Percentiles rank a stretch among this genome's conserved stretches.
Evolutionary conservation across 768 basidiomycete genomes (phyloP).

Genomic region (Tulasnella sp.): DNA sequence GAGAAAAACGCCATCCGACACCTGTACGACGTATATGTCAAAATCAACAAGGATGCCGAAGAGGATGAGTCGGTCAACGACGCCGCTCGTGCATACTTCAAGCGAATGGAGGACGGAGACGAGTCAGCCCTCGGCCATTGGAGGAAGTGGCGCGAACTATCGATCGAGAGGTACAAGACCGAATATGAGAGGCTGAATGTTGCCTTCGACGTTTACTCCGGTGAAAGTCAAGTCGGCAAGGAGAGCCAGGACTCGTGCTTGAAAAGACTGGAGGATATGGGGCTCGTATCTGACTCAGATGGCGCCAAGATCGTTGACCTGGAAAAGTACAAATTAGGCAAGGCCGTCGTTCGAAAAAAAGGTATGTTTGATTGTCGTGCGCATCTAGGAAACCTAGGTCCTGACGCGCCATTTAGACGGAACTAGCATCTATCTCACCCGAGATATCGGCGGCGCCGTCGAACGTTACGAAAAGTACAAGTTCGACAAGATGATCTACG

Average conservation of each 20-base stretch:
- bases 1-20: conserved; percentile 89
- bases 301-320: conserved; percentile 84
- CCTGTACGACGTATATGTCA: conserved; percentile 88
- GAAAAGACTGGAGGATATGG: conserved; percentile 56
- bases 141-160: conserved; percentile 87
- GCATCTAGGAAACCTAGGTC: not conserved
- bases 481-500: conserved; percentile 90
- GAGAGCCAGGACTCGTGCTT: conserved; percentile 68
- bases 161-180: conserved; percentile 79
- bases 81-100: conserved; percentile 81
- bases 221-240: conserved; percentile 75
- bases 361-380: conserved; percentile 34
- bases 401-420: conserved; percentile 51
- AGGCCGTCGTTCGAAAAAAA: conserved; percentile 80
- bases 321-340: conserved; percentile 85
- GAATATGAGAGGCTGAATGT: conserved; percentile 88
- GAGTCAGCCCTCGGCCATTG: conserved; percentile 76
- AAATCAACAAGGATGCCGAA: conserved; percentile 81
- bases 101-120: conserved; percentile 89
- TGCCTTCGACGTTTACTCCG: conserved; percentile 83
- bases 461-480: conserved; percentile 89
- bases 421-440: conserved; percentile 87
- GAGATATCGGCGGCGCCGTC: conserved; percentile 89
- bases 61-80: conserved; percentile 53
- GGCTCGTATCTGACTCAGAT: conserved; percentile 64